Base-by-base conservation (phyloP, 371 early-diverging fungal species). In the Dichotomocladium elegans region DNA sequence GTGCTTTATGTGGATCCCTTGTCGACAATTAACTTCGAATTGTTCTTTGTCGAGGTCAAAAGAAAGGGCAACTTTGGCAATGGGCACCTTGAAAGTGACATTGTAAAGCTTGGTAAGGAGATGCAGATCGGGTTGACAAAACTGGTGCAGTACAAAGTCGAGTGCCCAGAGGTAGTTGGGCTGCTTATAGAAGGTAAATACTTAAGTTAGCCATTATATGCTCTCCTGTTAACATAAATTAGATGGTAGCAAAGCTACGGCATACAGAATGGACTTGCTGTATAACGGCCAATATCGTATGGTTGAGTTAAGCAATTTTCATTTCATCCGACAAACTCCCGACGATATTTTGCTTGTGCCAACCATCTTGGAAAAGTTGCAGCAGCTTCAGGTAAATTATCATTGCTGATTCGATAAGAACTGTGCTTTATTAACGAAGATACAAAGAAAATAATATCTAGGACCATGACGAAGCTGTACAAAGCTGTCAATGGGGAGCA, bases 11-110 rank as follows among this genome's bases (percentile, higher is more conserved):
- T 57, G 33, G 58, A 62, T 30, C 28, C 35, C 1, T 24, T 42
- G 19, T 55, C 63, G 15, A 33, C n/a, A n/a, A 51, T 40, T 21
- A 53, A 54, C 17, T 55, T 46, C 26, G 58, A 57, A 41, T 51
- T 61, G 7, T 47, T 57, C 21, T 46, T 54, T 47, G 54, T 62
- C 11, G 47, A 62, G 55, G 58, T 57, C 0, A 62, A 62, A 19
- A 53, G 29, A 42, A 45, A 57, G 28, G 55, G 52, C n/a, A 57
- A 62, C 1, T 51, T 47, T 19, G 21, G 31, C 7, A 62, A 62
- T 12, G n/a, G n/a, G n/a, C 25, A 41, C 19, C 22, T 54, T 22
- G 58, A 51, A 14, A 33, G 40, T 15, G 57, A 62, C 12, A 10
- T 42, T 0, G 15, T 51, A 3, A 51, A 51, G 27, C 41, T 51